These are phyloP conservation scores for Chlorella sorokiniana DNA, from an alignment of 139 green algal genomes.

Conservation along the genomic window DNA sequence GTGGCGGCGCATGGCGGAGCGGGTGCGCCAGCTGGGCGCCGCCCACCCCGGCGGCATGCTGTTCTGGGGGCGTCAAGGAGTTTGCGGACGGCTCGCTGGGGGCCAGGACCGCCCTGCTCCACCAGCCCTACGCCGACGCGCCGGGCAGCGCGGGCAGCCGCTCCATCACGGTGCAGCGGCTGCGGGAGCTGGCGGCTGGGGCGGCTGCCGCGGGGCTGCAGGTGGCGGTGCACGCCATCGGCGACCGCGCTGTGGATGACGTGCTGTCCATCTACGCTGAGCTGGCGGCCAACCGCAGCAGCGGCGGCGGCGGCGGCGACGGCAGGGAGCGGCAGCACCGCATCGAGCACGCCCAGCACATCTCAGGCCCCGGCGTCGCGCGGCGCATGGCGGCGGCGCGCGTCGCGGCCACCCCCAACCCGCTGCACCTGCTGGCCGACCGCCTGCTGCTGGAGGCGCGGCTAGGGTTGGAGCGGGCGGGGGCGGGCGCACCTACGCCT, in stretches of 20 bases:
- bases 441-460: conserved; percentile 43
- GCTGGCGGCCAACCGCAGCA: conserved; percentile 15
- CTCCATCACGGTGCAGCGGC: conserved; percentile 14
- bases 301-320: neutral
- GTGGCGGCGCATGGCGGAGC: conserved; percentile 45
- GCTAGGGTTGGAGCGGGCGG: conserved; percentile 47
- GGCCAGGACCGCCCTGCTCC: conserved; percentile 69
- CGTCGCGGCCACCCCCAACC: conserved; percentile 61
- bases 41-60: conserved; percentile 54
- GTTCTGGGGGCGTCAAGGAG: conserved; percentile 72
- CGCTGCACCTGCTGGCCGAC: conserved; percentile 72
- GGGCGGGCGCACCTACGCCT: conserved; percentile 44
- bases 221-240: conserved; percentile 79
- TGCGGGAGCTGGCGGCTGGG: conserved; percentile 19
- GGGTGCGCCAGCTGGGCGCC: conserved; percentile 40
- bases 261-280: conserved; percentile 44
- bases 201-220: conserved; percentile 36
- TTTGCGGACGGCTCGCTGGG: conserved; percentile 79
- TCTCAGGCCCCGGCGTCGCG: conserved; percentile 38
- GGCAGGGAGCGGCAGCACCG: conserved; percentile 17
- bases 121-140: conserved; percentile 57
- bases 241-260: conserved; percentile 76
- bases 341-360: conserved; percentile 69
- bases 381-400: conserved; percentile 32
- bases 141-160: conserved; percentile 16